Conservation (phyloP, 208 protist genomes). For the Lotmaria passim region DNA sequence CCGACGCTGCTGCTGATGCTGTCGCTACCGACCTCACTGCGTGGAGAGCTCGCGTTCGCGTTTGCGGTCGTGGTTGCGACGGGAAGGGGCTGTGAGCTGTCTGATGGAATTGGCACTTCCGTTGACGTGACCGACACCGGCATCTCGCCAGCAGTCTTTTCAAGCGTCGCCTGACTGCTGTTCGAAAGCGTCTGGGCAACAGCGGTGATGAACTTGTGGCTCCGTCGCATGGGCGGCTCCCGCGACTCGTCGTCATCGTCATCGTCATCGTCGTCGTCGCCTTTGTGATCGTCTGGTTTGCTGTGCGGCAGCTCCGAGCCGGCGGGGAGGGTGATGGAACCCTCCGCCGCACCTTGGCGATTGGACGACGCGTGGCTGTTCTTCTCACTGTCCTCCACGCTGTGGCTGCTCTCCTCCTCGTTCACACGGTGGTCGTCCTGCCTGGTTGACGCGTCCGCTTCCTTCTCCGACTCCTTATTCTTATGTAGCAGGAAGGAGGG, state of each 20-base stretch:
- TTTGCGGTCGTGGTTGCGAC: background rate
- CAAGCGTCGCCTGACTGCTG: background rate
- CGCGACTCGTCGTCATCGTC: background rate
- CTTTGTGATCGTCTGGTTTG: background rate
- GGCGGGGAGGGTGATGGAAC: slow-evolving; percentile 9
- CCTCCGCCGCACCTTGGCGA: background rate
- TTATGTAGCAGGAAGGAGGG: background rate
- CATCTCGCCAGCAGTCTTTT: background rate
- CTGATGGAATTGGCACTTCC: background rate
- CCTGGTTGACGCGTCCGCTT: background rate
- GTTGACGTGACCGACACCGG: background rate
- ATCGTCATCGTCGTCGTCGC: background rate
- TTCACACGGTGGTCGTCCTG: no score
- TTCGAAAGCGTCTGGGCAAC: background rate
- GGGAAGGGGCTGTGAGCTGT: background rate
- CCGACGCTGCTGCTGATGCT: slow-evolving; percentile 14
- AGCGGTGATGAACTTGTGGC: background rate
- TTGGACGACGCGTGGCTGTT: background rate
- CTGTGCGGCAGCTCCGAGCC: background rate
- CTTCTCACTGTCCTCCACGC: background rate
- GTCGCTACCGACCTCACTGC: background rate
- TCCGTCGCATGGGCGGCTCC: background rate
- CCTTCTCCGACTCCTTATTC: background rate
- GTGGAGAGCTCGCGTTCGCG: background rate
- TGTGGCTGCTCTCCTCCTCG: no score